Evolutionary conservation across 352 stramenopile genomes (phyloP).

Genomic region (Hyaloperonospora brassicae): DNA sequence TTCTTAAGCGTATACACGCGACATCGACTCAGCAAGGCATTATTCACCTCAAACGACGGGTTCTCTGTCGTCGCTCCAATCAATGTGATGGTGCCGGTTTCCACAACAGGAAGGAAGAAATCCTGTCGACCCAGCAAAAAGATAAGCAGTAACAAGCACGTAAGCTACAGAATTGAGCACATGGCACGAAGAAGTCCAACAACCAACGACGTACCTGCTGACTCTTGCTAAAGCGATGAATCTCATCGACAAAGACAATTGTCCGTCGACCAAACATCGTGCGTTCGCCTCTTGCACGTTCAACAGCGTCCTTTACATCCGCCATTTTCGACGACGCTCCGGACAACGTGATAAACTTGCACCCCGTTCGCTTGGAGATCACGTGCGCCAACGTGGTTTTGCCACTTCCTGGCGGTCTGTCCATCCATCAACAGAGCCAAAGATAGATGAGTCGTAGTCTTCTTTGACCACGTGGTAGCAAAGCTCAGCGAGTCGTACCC

Average conservation of each 20-base stretch:
- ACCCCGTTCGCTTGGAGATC: conserved; percentile 53
- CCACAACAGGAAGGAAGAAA: conserved; percentile 76
- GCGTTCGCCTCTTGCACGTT: conserved; percentile 54
- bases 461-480: no score
- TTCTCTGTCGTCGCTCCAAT: conserved; percentile 88
- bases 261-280: conserved; percentile 58
- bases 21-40: conserved; percentile 70
- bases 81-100: conserved; percentile 79
- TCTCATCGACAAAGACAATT: conserved; percentile 85
- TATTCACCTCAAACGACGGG: conserved; percentile 85
- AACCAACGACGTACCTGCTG: conserved; percentile 35
- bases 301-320: conserved; percentile 70
- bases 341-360: conserved; percentile 69
- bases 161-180: not conserved
- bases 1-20: conserved; percentile 74
- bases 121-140: conserved; percentile 23
- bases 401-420: conserved; percentile 71
- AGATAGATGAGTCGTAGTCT: conserved; percentile 3
- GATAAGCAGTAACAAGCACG: not conserved
- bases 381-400: conserved; percentile 82
- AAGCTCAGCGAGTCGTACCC: conserved; percentile 27
- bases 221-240: conserved; percentile 86
- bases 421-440: not conserved
- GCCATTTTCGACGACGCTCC: conserved; percentile 59
- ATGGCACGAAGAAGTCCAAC: not conserved